phyloP scores from a whole-genome alignment of 768 basidiomycete genomes.

The Galerina marginata region DNA sequence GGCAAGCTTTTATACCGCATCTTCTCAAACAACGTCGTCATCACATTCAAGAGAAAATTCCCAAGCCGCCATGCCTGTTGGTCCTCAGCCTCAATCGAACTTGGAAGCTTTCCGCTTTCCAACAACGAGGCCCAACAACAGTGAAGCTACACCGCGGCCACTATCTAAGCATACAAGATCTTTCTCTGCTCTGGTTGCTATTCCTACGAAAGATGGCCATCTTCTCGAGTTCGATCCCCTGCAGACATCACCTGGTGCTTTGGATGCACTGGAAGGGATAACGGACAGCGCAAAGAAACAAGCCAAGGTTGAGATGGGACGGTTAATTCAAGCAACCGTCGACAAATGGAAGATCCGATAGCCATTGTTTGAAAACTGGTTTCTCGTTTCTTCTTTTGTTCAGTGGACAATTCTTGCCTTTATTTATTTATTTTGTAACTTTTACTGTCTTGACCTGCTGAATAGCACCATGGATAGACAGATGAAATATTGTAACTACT shows the following conservation, averaged over 20 bases:
- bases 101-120: slow-evolving; percentile 34
- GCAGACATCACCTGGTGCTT: slow-evolving; percentile 67
- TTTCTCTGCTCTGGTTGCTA: slow-evolving; percentile 68
- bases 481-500: neutral
- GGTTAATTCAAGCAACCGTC: slow-evolving; percentile 73
- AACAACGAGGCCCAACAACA: slow-evolving; percentile 27
- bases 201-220: slow-evolving; percentile 83
- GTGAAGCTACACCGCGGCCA: slow-evolving; percentile 42
- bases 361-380: slow-evolving; percentile 1
- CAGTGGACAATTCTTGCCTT: neutral
- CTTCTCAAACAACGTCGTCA: slow-evolving; percentile 41
- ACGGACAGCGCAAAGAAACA: slow-evolving; percentile 84
- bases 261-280: slow-evolving; percentile 81
- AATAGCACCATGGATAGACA: neutral
- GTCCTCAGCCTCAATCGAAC: slow-evolving; percentile 22
- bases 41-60: slow-evolving; percentile 52
- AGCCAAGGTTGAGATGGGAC: slow-evolving; percentile 76
- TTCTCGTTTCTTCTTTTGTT: slow-evolving; percentile 10
- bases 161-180: slow-evolving; percentile 36
- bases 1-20: slow-evolving; percentile 47
- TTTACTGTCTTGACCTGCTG: neutral
- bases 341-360: slow-evolving; percentile 75
- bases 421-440: slow-evolving; percentile 12
- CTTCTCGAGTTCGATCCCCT: slow-evolving; percentile 88
- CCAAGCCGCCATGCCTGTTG: slow-evolving; percentile 29